Evolutionary conservation across 805 yeast species (phyloP).

Genomic region (Brettanomyces naardenensis): DNA sequence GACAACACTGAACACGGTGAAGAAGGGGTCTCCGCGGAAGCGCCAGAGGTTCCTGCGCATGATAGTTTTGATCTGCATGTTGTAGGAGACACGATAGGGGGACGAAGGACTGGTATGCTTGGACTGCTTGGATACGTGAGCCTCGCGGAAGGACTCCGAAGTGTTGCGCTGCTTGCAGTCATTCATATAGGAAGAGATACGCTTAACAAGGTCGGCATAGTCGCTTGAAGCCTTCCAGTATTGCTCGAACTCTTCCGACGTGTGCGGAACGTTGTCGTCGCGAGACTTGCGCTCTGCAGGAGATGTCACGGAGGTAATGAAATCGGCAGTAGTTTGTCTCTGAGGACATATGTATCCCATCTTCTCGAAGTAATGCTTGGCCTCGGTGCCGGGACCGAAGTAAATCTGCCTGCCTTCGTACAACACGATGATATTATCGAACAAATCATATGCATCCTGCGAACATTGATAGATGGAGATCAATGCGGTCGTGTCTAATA

Average conservation of each 20-base stretch:
- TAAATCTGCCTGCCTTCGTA: constrained; percentile 39
- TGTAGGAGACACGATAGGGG: constrained; percentile 42
- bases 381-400: constrained; percentile 29
- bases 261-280: constrained; percentile 31
- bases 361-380: constrained; percentile 31
- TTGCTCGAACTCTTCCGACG: constrained; percentile 33
- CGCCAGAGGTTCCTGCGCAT: constrained; percentile 41
- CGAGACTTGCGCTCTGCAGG: constrained; percentile 25
- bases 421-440: constrained; percentile 33
- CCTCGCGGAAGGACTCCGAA: constrained; percentile 7
- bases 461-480: constrained; percentile 43
- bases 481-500: constrained; percentile 41
- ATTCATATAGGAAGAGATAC: constrained; percentile 26
- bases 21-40: constrained; percentile 41
- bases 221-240: constrained; percentile 32
- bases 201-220: constrained; percentile 22
- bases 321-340: constrained; percentile 42
- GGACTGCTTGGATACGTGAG: constrained; percentile 38
- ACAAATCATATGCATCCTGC: constrained; percentile 35
- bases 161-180: constrained; percentile 6
- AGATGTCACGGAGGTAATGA: constrained; percentile 30
- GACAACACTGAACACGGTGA: constrained; percentile 32
- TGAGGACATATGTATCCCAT: constrained; percentile 40
- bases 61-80: constrained; percentile 43
- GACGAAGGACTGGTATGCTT: constrained; percentile 37